Evolutionary conservation across 352 stramenopile genomes (phyloP).

Genomic region (Pythium catenulatum): DNA sequence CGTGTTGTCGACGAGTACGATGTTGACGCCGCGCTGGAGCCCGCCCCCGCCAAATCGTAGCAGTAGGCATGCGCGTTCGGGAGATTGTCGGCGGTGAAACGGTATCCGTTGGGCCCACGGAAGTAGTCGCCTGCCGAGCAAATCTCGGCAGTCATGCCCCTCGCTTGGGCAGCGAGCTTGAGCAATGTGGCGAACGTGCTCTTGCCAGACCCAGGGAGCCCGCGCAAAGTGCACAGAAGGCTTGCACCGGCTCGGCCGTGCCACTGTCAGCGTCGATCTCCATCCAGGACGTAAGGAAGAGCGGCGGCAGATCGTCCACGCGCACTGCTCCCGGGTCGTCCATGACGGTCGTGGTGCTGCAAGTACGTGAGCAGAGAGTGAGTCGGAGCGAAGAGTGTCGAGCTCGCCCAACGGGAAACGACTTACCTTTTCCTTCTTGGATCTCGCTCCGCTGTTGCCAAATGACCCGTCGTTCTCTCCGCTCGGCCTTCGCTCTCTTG

Average conservation of each 20-base stretch:
- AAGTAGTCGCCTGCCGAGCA: constrained; percentile 2
- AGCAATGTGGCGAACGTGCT: background rate
- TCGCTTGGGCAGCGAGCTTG: background rate
- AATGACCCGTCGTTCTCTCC: too few relatives aligned
- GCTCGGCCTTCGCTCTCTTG: too few relatives aligned
- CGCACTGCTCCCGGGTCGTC: too few relatives aligned
- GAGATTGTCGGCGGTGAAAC: background rate
- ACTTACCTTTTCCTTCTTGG: too few relatives aligned
- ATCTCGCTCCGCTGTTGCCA: too few relatives aligned
- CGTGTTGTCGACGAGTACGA: constrained; percentile 11
- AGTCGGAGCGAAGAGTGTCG: too few relatives aligned
- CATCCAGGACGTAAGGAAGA: too few relatives aligned
- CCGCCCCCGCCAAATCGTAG: background rate
- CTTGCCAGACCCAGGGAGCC: background rate
- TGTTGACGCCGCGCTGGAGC: background rate
- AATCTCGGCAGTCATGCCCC: background rate
- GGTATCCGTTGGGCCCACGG: background rate
- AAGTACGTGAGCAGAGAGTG: too few relatives aligned
- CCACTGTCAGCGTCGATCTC: too few relatives aligned
- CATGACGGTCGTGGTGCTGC: too few relatives aligned
- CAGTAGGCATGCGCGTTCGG: background rate
- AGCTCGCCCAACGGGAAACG: too few relatives aligned
- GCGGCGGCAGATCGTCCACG: too few relatives aligned
- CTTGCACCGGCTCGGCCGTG: background rate
- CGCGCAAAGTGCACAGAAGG: background rate